Evolutionary conservation across 2,329 filamentous ascomycete genomes (phyloP), one percentile per base, ranked within the genome.

Genomic region (Hirsutella thompsonii): DNA sequence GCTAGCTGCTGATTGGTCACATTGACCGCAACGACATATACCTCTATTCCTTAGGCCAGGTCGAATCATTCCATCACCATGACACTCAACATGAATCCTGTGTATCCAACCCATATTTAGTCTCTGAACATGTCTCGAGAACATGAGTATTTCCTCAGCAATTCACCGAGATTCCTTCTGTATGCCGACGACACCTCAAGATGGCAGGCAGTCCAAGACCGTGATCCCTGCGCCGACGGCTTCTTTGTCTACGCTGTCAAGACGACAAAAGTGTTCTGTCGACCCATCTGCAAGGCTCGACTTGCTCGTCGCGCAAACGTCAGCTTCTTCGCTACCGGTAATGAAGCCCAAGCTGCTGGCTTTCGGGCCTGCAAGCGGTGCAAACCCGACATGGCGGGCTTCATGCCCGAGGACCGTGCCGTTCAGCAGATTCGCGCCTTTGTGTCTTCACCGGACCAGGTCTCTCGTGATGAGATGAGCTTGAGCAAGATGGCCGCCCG

Each of bases 231-330:
- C 28, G 59, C 62, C 21, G 61, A 64, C 45, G 58, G 60, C 39
- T 46, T 48, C 40, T 69, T 69, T 40, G 55, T 69, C 37, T 69
- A 68, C 49, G 64, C 48, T 38, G 66, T 68, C 4, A 54, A 55
- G 39, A 64, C 65, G 0, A 68, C 66, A n/a, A 57, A 59, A 45
- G 63, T 69, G 44, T 81, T 76, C 57, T 81, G 77, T 53, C 68
- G 76, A 2, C 75, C 76, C 1, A 74, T 67, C 18, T 81, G 77
- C 53, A 69, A 70, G 14, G 73, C 74, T 2, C 68, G 77, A 0
- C 67, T 80, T 11, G 74, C 78, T 2, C 68, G 76, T 2, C 68
- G 76, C 36, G 69, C 73, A 38, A 81, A 81, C 38, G 67, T 80
- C 3, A 54, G 57, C 2, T 81, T 79, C 56, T 76, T 67, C 55